A percentile compares a stretch with the other conserved stretches of the same genome.
These are phyloP conservation scores for Warburgia ugandensis DNA, from an alignment of 164 flowering plant genomes.

Conservation along the genomic window DNA sequence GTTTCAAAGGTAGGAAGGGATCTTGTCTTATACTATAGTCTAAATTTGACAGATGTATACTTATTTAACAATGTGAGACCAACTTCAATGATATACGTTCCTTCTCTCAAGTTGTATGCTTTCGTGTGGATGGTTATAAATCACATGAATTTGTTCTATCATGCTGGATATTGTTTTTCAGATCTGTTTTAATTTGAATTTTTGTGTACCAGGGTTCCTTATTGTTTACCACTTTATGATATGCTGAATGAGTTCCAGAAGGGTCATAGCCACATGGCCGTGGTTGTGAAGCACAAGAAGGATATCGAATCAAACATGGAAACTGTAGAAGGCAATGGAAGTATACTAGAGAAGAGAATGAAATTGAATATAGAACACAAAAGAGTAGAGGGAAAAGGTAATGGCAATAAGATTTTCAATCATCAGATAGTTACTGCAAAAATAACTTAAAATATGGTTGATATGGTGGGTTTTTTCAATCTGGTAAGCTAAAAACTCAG, in stretches of 20 bases:
- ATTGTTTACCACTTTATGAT: constrained; percentile 46
- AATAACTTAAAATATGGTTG: constrained; percentile 2
- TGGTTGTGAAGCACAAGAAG: constrained; percentile 34
- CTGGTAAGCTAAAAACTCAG: too few relatives aligned
- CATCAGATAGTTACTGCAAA: not conserved
- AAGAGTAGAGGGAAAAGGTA: constrained; percentile 11
- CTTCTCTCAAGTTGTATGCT: too few relatives aligned
- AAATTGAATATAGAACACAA: not conserved
- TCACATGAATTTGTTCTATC: too few relatives aligned
- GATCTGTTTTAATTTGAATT: not conserved
- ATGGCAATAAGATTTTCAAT: not conserved
- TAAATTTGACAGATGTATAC: too few relatives aligned
- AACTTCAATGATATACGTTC: too few relatives aligned
- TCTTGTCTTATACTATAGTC: too few relatives aligned
- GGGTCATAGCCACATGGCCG: constrained; percentile 76
- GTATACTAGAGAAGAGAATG: not conserved
- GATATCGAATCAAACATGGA: constrained; percentile 10
- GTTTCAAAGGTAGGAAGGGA: too few relatives aligned
- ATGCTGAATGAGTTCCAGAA: constrained; percentile 54
- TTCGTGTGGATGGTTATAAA: too few relatives aligned
- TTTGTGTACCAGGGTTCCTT: constrained; percentile 36
- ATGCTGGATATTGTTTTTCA: not conserved
- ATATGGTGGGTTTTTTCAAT: too few relatives aligned
- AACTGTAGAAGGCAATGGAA: constrained; percentile 6
- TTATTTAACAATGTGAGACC: too few relatives aligned